Evolutionary conservation across 169 alveolate species (phyloP).

Genomic region (Eimeria zaria): DNA sequence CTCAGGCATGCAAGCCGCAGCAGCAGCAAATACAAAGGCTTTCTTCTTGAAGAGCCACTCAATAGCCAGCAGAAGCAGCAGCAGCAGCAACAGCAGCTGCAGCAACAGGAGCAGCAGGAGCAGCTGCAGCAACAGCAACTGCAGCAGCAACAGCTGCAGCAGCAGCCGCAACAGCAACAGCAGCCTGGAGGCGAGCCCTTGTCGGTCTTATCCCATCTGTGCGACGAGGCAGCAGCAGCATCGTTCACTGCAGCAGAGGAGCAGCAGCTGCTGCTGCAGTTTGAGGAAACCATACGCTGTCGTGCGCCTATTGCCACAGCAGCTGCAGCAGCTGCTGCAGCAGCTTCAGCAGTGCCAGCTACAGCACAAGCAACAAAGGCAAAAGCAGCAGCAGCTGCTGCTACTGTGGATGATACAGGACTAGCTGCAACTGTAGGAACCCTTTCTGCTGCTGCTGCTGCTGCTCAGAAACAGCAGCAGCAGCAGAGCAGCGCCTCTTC

Average conservation of each 20-base stretch:
- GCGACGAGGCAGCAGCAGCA: constrained; percentile 69
- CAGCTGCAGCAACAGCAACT: too few relatives aligned
- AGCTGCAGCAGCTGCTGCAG: constrained; percentile 6
- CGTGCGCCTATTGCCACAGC: not conserved
- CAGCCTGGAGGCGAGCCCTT: not conserved
- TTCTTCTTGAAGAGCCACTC: not conserved
- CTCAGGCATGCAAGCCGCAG: not conserved
- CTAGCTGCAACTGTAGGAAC: not conserved
- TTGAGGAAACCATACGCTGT: constrained; percentile 24
- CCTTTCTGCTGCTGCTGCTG: not conserved
- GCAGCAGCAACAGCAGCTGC: too few relatives aligned
- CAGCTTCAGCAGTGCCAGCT: not conserved
- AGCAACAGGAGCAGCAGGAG: too few relatives aligned
- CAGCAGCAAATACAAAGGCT: not conserved
- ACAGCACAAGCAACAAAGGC: not conserved
- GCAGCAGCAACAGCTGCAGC: constrained; percentile 1
- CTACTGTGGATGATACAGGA: not conserved
- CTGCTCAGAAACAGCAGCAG: constrained; percentile 21
- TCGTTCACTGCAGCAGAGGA: constrained; percentile 62
- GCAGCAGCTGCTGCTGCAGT: constrained; percentile 71
- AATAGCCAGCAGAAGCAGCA: not conserved
- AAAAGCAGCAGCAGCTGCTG: not conserved
- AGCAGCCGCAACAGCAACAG: not conserved
- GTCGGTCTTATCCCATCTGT: constrained; percentile 11
- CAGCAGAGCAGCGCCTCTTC: not conserved